Conservation (phyloP, 768 basidiomycete species). For the Agaricus subrufescens region DNA sequence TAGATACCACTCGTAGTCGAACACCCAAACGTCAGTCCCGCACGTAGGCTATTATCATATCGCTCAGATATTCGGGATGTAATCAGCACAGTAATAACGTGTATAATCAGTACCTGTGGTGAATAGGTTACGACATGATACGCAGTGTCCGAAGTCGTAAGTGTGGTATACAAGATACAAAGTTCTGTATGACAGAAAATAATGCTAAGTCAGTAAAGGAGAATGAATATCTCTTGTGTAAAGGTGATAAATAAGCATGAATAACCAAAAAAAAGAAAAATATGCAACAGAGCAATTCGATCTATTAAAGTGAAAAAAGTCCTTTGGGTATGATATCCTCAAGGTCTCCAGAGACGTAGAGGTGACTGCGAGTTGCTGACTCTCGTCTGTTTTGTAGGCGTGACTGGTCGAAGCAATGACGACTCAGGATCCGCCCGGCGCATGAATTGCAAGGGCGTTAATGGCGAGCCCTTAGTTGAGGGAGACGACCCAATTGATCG, state of each 20-base stretch:
- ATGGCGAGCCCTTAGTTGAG: slow-evolving; percentile 58
- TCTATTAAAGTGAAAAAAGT: not conserved
- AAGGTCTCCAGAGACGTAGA: slow-evolving; percentile 65
- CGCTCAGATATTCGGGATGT: not conserved
- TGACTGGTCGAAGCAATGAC: slow-evolving; percentile 48
- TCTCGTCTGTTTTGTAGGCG: slow-evolving; percentile 54
- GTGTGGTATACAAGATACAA: slow-evolving; percentile 9
- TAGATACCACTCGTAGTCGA: slow-evolving; percentile 25
- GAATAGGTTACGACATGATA: slow-evolving; percentile 1
- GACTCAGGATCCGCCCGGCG: slow-evolving; percentile 65
- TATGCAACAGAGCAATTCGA: slow-evolving; percentile 1
- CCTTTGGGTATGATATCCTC: slow-evolving; percentile 12
- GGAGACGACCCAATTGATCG: slow-evolving; percentile 45
- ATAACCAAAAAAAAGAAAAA: not conserved
- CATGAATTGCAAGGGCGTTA: slow-evolving; percentile 82
- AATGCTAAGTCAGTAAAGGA: not conserved
- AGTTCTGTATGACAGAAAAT: not conserved
- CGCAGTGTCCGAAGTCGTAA: not conserved
- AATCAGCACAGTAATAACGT: not conserved
- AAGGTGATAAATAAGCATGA: not conserved
- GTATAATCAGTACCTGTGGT: slow-evolving; percentile 1
- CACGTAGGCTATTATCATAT: not conserved
- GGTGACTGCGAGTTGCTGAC: slow-evolving; percentile 34
- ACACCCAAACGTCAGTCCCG: slow-evolving; percentile 18
- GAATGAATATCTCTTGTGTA: not conserved